Base-by-base conservation (phyloP, 1,284 basidiomycete genomes). In the Cryptococcus floricola region DNA sequence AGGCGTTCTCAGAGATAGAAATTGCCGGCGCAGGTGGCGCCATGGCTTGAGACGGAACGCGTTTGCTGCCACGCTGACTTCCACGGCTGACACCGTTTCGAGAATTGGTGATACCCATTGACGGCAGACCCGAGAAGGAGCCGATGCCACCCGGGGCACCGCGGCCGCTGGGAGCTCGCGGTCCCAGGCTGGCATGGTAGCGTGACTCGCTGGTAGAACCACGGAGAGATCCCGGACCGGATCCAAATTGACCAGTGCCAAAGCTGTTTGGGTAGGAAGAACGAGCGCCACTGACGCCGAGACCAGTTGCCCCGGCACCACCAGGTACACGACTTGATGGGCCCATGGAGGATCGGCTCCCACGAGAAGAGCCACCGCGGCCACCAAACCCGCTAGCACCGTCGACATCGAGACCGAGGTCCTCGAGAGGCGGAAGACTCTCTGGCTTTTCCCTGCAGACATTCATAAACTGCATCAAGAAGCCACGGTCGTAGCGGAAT, bases 401-500 rank as follows among this genome's bases (percentile, higher is more conserved):
- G 46, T 74, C 81, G 3, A 88, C 85, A 69, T 93, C 91, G 44
- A 97, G 85, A 53, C 95, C 95, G 67, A 98, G 88, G 31, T 88
- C 87, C 66, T 95, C 91, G 48, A 98, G 83, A 60, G 90, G 85
- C 38, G 94, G 92, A 27, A 98, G 85, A 54, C 84, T 83, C 56
- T 88, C 89, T 1, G 96, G 95, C 78, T 93, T 95, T 77, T 97
- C 94, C 76, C 87, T 90, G 82, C 93, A 98, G 55, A 96, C 80
- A 41, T 81, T 80, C 91, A 97, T 96, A 80, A 98, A 99, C 74
- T 99, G 96, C 62, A 99, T 79, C 34, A 98, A 82, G 85, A 98
- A 98, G 45, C 95, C 91, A 49, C 95, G 91, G 77, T 98, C 93
- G 77, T 98, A 98, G 67, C 94, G 87, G 82, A 92, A 97, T 78